Conservation (phyloP, 2,329 filamentous ascomycete species). For the Chaetomiaceae sp. region DNA sequence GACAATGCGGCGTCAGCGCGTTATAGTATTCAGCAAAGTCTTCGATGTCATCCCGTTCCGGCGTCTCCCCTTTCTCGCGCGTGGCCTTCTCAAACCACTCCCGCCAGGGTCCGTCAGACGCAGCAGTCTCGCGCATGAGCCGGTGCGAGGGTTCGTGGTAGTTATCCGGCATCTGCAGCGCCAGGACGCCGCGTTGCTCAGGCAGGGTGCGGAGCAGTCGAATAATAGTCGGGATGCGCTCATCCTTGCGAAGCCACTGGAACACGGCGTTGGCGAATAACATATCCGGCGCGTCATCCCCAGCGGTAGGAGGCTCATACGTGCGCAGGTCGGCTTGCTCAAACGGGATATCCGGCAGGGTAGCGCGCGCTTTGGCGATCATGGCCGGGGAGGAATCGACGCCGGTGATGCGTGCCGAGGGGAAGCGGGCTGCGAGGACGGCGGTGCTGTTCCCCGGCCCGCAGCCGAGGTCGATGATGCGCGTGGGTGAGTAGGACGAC, state of each 20-base stretch:
- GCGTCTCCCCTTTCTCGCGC: constrained; percentile 28
- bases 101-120: constrained; percentile 27
- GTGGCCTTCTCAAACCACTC: constrained; percentile 10
- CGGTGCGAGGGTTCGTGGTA: constrained; percentile 44
- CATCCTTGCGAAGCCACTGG: constrained; percentile 48
- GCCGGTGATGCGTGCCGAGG: constrained; percentile 43
- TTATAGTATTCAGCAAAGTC: constrained; percentile 45
- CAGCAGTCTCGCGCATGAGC: constrained; percentile 44
- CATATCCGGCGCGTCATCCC: constrained; percentile 40
- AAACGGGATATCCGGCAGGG: constrained; percentile 42
- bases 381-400: constrained; percentile 55
- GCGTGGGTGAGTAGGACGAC: constrained; percentile 28
- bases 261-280: constrained; percentile 56
- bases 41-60: constrained; percentile 46
- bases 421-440: constrained; percentile 45
- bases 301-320: constrained; percentile 33
- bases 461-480: constrained; percentile 55
- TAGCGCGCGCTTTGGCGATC: constrained; percentile 44
- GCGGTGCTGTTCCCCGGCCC: constrained; percentile 56
- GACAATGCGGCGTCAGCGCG: constrained; percentile 40
- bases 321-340: constrained; percentile 41
- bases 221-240: constrained; percentile 43
- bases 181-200: constrained; percentile 34
- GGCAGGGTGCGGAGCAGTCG: constrained; percentile 39
- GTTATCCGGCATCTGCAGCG: constrained; percentile 38